Evolutionary conservation across 2,329 filamentous ascomycete species (phyloP).

Genomic region (Nigrograna mackinnonii): DNA sequence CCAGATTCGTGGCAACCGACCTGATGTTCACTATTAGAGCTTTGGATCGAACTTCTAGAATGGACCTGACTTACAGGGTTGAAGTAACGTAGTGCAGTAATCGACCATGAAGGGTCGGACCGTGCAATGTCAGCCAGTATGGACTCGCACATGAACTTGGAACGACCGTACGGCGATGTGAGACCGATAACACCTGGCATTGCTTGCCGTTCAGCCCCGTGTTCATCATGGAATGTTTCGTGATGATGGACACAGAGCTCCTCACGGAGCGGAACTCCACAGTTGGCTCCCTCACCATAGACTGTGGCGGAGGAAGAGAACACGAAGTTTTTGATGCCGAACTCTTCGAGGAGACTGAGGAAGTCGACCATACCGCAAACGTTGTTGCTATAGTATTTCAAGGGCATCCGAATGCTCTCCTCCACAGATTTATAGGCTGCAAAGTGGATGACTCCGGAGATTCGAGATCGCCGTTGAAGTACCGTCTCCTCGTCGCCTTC

Average conservation of each 20-base stretch:
- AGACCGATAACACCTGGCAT: conserved; percentile 59
- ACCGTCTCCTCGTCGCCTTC: conserved; percentile 22
- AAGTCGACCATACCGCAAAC: conserved; percentile 66
- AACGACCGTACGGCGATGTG: conserved; percentile 68
- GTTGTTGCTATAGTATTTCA: conserved; percentile 71
- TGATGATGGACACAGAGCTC: conserved; percentile 58
- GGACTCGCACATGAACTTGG: conserved; percentile 70
- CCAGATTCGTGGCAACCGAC: conserved; percentile 68
- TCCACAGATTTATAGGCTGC: conserved; percentile 69
- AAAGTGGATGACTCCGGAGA: conserved; percentile 70
- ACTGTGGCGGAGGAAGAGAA: conserved; percentile 72
- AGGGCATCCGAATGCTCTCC: conserved; percentile 63
- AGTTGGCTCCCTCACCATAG: conserved; percentile 55
- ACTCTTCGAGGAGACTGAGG: conserved; percentile 59
- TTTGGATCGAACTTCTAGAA: not conserved
- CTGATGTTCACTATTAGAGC: conserved; percentile 10
- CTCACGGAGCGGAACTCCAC: conserved; percentile 57
- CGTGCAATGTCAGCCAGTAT: conserved; percentile 65
- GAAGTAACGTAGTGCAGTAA: conserved; percentile 68
- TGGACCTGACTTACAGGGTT: conserved; percentile 53
- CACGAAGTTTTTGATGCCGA: conserved; percentile 67
- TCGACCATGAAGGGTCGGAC: conserved; percentile 64
- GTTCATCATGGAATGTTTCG: conserved; percentile 48
- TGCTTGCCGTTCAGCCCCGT: conserved; percentile 47
- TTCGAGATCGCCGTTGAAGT: conserved; percentile 49